Percentiles rank a stretch among this genome's conserved stretches.
Conservation (phyloP, 306 rosid species). For the Carpinus viminea region DNA sequence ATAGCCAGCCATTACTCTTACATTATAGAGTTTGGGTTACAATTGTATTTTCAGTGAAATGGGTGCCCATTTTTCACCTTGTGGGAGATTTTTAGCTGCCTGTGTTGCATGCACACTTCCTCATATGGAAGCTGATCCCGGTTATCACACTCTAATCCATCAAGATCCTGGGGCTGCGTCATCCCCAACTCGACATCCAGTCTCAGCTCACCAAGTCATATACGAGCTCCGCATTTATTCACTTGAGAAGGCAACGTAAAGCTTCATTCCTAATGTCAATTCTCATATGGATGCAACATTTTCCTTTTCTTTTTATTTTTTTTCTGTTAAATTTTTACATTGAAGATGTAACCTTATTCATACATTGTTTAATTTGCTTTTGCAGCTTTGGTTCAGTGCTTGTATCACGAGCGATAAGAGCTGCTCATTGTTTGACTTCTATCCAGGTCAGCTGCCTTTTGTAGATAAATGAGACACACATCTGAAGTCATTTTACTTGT, state of each 20-base stretch:
- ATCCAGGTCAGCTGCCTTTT: slow-evolving; percentile 55
- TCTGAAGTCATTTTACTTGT: not conserved
- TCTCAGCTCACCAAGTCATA: slow-evolving; percentile 72
- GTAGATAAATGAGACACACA: not conserved
- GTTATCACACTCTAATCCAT: slow-evolving; percentile 49
- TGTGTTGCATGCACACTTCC: slow-evolving; percentile 54
- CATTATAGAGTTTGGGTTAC: slow-evolving; percentile 13
- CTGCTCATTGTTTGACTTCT: slow-evolving; percentile 82
- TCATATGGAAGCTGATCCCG: slow-evolving; percentile 56
- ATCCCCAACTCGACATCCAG: slow-evolving; percentile 78
- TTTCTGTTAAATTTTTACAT: not conserved
- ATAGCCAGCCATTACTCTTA: not conserved
- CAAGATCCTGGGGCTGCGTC: slow-evolving; percentile 62
- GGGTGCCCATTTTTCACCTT: slow-evolving; percentile 57
- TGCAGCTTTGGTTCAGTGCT: slow-evolving; percentile 66
- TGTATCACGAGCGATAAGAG: slow-evolving; percentile 67
- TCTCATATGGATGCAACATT: not conserved
- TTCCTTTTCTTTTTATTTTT: not conserved
- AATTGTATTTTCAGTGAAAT: slow-evolving; percentile 47
- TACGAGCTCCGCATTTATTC: slow-evolving; percentile 76
- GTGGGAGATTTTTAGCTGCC: slow-evolving; percentile 53
- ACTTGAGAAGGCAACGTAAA: slow-evolving; percentile 74
- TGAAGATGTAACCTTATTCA: not conserved
- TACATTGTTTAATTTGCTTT: slow-evolving; percentile 7
- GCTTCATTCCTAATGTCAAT: slow-evolving; percentile 20